These are phyloP conservation scores for Biancaea sappan DNA, from an alignment of 306 rosid species.

Conservation along the genomic window DNA sequence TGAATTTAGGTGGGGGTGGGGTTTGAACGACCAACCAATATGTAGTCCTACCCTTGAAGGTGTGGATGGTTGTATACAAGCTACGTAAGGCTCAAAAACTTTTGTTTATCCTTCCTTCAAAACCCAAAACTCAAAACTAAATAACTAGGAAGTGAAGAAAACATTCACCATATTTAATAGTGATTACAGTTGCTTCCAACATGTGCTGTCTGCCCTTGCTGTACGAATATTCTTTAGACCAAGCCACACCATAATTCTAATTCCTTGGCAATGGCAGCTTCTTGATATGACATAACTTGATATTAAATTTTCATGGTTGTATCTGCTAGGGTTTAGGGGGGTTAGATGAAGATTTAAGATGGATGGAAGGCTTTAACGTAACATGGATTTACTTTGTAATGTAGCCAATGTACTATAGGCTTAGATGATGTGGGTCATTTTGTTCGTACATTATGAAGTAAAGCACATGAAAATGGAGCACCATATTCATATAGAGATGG, in stretches of 20 bases:
- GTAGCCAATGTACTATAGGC: background rate
- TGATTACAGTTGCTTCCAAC: constrained; percentile 23
- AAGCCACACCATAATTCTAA: background rate
- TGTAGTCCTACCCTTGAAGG: background rate
- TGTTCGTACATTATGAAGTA: constrained; percentile 23
- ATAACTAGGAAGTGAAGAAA: constrained; percentile 4
- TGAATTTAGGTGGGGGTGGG: background rate
- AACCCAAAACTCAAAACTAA: background rate
- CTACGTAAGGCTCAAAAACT: background rate
- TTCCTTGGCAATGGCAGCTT: too few relatives aligned
- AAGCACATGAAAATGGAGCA: constrained; percentile 30
- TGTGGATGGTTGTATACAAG: background rate
- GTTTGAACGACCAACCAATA: constrained; percentile 1
- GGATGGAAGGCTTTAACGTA: too few relatives aligned
- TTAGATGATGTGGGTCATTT: constrained; percentile 4
- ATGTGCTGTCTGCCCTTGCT: constrained; percentile 34
- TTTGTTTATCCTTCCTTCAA: background rate
- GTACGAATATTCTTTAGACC: constrained; percentile 34
- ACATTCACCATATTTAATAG: constrained; percentile 29
- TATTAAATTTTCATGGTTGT: background rate
- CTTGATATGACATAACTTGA: too few relatives aligned
- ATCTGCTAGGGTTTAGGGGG: background rate
- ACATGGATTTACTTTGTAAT: too few relatives aligned
- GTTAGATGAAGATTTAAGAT: too few relatives aligned
- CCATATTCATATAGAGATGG: too few relatives aligned